Evolutionary conservation across 2,329 filamentous ascomycete species (phyloP).

Genomic region (Cryoendolithus antarcticus): DNA sequence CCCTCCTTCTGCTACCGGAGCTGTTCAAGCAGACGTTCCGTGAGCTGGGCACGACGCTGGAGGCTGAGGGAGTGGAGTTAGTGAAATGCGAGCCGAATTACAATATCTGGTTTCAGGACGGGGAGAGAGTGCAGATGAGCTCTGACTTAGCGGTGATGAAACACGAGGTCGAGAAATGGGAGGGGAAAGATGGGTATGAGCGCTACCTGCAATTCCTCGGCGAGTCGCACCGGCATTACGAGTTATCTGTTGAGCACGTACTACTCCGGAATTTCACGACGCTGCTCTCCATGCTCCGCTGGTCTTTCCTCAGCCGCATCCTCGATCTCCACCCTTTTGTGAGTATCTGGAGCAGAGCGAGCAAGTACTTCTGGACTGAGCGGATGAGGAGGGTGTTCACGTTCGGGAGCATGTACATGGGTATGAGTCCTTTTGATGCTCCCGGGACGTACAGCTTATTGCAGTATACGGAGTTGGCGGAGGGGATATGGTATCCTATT

Average conservation of each 20-base stretch:
- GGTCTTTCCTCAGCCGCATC: constrained; percentile 46
- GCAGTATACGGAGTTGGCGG: constrained; percentile 62
- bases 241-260: constrained; percentile 53
- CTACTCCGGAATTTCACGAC: constrained; percentile 55
- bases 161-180: constrained; percentile 56
- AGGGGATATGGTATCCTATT: constrained; percentile 64
- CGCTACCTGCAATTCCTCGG: constrained; percentile 55
- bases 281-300: constrained; percentile 44
- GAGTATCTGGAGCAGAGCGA: constrained; percentile 53
- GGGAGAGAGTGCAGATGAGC: constrained; percentile 49
- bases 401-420: constrained; percentile 74
- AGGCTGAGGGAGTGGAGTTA: constrained; percentile 53
- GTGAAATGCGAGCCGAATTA: constrained; percentile 67
- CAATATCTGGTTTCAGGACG: constrained; percentile 60
- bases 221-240: constrained; percentile 59
- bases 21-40: constrained; percentile 58
- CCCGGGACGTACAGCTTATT: constrained; percentile 62
- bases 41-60: constrained; percentile 55
- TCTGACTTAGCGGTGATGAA: constrained; percentile 64
- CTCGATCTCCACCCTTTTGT: constrained; percentile 57
- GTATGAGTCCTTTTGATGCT: constrained; percentile 66
- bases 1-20: constrained; percentile 57
- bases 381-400: constrained; percentile 59
- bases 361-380: constrained; percentile 58
- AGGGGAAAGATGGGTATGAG: constrained; percentile 58